phyloP scores from a whole-genome alignment of 2,329 filamentous ascomycete genomes.

The Trichoderma atrobrunneum region DNA sequence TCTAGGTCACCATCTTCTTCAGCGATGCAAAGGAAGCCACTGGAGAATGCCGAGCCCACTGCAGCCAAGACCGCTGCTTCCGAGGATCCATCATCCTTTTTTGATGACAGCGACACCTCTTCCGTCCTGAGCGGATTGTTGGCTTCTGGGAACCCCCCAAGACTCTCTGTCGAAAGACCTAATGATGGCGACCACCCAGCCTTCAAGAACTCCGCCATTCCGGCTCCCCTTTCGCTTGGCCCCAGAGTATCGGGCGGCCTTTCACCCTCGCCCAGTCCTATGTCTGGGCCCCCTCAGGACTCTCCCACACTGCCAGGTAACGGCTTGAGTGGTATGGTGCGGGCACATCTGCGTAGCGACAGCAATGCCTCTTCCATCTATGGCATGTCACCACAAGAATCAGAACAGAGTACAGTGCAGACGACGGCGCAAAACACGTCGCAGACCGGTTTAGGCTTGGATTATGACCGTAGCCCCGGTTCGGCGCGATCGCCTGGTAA shows the following conservation, averaged over 20 bases:
- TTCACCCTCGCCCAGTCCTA: constrained; percentile 5
- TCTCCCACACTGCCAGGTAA: constrained; percentile 72
- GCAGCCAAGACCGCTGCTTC: constrained; percentile 31
- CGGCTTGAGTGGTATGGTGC: constrained; percentile 77
- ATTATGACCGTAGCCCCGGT: background rate
- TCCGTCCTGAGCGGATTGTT: constrained; percentile 21
- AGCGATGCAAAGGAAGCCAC: constrained; percentile 39
- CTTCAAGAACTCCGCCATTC: constrained; percentile 45
- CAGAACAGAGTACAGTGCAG: background rate
- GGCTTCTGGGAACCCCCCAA: constrained; percentile 30
- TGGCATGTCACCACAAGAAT: constrained; percentile 33
- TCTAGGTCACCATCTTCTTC: constrained; percentile 48
- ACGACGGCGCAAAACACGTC: background rate
- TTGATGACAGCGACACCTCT: constrained; percentile 45
- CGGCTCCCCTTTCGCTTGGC: constrained; percentile 41
- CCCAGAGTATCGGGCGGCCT: constrained; percentile 22
- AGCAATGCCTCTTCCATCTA: constrained; percentile 83
- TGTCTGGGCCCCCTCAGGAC: constrained; percentile 46
- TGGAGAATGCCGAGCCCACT: constrained; percentile 33
- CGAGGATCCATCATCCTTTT: constrained; percentile 42
- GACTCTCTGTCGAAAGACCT: constrained; percentile 44
- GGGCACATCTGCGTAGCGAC: constrained; percentile 76
- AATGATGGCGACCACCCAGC: constrained; percentile 55
- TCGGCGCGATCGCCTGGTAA: background rate
- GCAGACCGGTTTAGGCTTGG: background rate